Base-by-base conservation (phyloP, 768 basidiomycete genomes). In the Tubosaeta sp. region DNA sequence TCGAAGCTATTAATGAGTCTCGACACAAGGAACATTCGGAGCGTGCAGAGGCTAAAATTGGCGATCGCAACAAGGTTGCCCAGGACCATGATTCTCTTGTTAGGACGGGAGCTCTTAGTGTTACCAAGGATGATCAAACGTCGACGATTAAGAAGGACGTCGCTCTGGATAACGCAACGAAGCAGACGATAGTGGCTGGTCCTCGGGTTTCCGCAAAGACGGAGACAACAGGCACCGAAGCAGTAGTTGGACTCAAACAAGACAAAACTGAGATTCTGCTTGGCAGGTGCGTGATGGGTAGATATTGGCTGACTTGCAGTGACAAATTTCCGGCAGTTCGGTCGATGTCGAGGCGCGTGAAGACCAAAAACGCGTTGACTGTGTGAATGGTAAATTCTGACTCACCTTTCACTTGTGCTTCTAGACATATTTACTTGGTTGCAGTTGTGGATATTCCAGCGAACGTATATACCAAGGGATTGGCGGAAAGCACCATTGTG, bases 1-100 rank as follows among this genome's bases (percentile, higher is more conserved):
- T 44, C 2, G 62, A 59, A 39, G 54, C 54, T 16, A 42, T 31
- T 16, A 2, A 56, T 5, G 56, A 54, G 13, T 36, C 31, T 5
- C 49, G 32, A 30, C 44, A 41, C 14, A 41, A 62, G 44, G 35
- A 50, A 25, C 45, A 5, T 27, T 22, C 38, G 1, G 27, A 53
- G 24, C 52, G n/a, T 9, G 16, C 16, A 5, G 21, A 25, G 12
- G 50, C 30, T 16, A 44, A 48, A 46, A 21, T 3, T 7, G 51
- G 50, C 5, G 44, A 46, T 5, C 35, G 18, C 9, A 25, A 24
- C 31, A 12, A n/a, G 6, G 34, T 41, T 4, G 6, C 3, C 14
- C 29, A 6, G 16, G 31, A 18, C 40, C 39, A 7, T 12, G 22
- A 32, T 47, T 44, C 36, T 12, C 21, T 29, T 32, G 12, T 32